Evolutionary conservation across 257 asterid species (phyloP), one percentile per base, ranked within the genome.

Genomic region (Nicotiana tomentosiformis): DNA sequence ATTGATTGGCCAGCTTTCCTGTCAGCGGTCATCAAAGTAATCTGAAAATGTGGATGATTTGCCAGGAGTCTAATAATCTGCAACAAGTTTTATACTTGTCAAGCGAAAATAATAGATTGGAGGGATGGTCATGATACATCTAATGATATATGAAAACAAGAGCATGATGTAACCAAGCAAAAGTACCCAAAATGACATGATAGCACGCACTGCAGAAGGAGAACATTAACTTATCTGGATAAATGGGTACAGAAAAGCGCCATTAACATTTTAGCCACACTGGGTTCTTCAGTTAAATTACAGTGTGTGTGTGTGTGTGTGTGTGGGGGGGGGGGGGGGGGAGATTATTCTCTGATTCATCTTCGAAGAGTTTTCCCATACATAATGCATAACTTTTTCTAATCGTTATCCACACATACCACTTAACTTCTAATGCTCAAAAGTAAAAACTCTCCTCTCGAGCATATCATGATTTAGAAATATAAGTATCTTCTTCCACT

Each of bases 1-100:
- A 95, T 92, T n/a, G 98, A 89, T 83, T 93, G 97, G 17, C 98
- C 99, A 68, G 99, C 99, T 92, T 95, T 94, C 82, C 97, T 84
- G 86, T 94, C 97, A 20, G 98, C 99, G 18, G 98, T 95, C 98
- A 94, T 91, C 88, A 95, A 82, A 26, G 97, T 90, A 80, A 92
- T 94, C 76, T 83, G 86, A 80, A 88, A 95, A 84, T 89, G 86
- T 1, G 97, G 97, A 84, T 95, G 99, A 88, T 87, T 87, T 0
- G 95, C 90, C 18, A 95, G 90, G 84, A 95, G 90, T 92, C 97
- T 90, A 78, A 94, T 89, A 78, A 94, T 92, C 98, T 95, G 93
- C 88, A 85, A 78, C 46, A 23, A 35, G 65, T 18, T n/a, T 76
- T 51, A 76, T 15, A 51, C 64, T 76, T 26, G 64, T 76, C 64